Evolutionary conservation across 164 flowering plant species (phyloP), one percentile per base, ranked within the genome.

Genomic region (Akebia trifoliata): DNA sequence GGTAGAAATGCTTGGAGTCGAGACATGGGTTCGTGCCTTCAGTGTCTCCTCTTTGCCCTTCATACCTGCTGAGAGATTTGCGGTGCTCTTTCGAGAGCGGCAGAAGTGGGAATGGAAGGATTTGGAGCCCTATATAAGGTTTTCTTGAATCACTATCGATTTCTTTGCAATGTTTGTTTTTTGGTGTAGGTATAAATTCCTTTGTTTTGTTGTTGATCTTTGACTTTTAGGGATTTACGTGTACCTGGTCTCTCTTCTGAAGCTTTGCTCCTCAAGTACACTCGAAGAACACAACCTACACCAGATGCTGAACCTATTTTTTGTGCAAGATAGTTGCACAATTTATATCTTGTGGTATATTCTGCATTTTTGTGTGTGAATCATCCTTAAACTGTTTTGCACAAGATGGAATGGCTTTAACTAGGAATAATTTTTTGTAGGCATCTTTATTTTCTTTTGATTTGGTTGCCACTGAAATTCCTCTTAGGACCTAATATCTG

Each of bases 81-180:
- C 87, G 18, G 60, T 70, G 11, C 89, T 90, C 4, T 90, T 87
- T 52, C 69, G 54, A 43, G 86, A 81, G 72, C 74, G 87, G 34
- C 74, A 78, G 26, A 89, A 78, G 68, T 93, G 99, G 99, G 92
- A 87, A 50, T 74, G 81, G 86, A 87, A 79, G 69, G 92, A 93
- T 68, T 68, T 90, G 43, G 69, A 87, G 72, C 99, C 97, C 18
- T 93, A 77, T 40, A 70, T 93, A 70, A 87, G 91, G 98, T 87
- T 35, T 59, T 14, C 15, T 56, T 37, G 38, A n/a, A 35, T 64
- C 29, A 0, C 9, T 37, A 28, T 39, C n/a, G 8, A 8, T 63
- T 8, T 48, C 12, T 30, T 17, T 47, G 10, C 47, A 4, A 4
- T 59, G 17, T 2, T 0, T 22, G n/a, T 22, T 1, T 40, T 32